Evolutionary conservation across 495 filamentous ascomycete genomes (phyloP).

Genomic region (Amorphotheca resinae): DNA sequence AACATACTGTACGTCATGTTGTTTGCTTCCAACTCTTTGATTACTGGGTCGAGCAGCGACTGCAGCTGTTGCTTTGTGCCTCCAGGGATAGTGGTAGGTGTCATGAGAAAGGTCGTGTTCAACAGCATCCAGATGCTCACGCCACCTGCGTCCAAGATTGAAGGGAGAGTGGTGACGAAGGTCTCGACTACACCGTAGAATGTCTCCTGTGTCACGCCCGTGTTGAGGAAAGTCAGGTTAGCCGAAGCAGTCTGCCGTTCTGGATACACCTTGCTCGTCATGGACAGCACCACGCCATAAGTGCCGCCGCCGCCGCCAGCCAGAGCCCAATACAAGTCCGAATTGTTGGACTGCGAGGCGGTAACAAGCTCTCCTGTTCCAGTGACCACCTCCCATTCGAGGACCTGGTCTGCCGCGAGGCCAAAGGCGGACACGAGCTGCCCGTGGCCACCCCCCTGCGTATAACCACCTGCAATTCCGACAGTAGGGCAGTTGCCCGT

Average conservation of each 20-base stretch:
- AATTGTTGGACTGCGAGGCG: conserved; percentile 30
- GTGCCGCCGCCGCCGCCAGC: conserved; percentile 36
- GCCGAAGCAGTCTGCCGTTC: conserved; percentile 10
- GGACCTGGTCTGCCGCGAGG: conserved; percentile 42
- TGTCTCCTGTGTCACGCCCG: conserved; percentile 23
- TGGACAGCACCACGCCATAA: conserved; percentile 34
- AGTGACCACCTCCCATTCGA: conserved; percentile 45
- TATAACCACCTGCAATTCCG: conserved; percentile 36
- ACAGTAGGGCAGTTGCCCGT: conserved; percentile 38
- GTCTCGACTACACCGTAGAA: conserved; percentile 32
- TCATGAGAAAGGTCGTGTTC: not conserved
- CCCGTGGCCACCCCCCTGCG: conserved; percentile 47
- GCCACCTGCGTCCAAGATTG: not conserved
- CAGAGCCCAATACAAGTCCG: conserved; percentile 47
- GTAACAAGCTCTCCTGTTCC: conserved; percentile 29
- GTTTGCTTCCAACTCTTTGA: not conserved
- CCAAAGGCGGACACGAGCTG: conserved; percentile 39
- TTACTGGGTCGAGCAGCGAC: not conserved
- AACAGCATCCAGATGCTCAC: not conserved
- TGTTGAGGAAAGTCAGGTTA: conserved; percentile 22
- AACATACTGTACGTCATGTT: not conserved
- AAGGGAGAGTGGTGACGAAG: conserved; percentile 26
- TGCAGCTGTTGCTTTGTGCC: not conserved
- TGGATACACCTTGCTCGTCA: conserved; percentile 29
- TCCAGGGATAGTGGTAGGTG: not conserved